These are phyloP conservation scores for Logfia minima DNA, from an alignment of 129 eudicot species.

Conservation along the genomic window DNA sequence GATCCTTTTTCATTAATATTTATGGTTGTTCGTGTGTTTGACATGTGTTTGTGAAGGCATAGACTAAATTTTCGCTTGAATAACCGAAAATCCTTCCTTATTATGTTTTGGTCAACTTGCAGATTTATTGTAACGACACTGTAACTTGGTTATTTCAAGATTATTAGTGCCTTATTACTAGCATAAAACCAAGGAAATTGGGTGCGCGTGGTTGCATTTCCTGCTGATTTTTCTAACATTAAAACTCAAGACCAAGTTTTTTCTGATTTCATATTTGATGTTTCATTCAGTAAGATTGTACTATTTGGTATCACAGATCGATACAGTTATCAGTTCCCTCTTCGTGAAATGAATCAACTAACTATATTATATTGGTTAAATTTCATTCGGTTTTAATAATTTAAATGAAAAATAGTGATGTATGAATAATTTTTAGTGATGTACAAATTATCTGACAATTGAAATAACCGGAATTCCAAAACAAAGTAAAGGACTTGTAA, in stretches of 20 bases:
- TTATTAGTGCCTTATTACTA: slow-evolving; percentile 11
- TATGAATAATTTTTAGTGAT: too few relatives aligned
- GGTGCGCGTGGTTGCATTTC: background rate
- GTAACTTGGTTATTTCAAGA: slow-evolving; percentile 19
- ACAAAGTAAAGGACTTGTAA: too few relatives aligned
- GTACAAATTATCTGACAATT: too few relatives aligned
- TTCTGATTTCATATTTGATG: background rate
- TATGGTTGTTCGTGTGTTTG: slow-evolving; percentile 39
- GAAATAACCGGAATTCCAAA: too few relatives aligned
- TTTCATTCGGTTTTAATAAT: too few relatives aligned
- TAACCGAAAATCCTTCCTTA: slow-evolving; percentile 28
- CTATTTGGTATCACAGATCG: too few relatives aligned
- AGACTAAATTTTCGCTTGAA: slow-evolving; percentile 32
- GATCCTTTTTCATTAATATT: slow-evolving; percentile 28
- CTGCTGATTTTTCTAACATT: background rate
- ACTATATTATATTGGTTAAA: too few relatives aligned
- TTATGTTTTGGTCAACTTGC: slow-evolving; percentile 26
- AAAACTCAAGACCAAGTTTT: background rate
- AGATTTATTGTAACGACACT: slow-evolving; percentile 21
- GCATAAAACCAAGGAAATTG: slow-evolving; percentile 2
- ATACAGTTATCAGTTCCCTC: too few relatives aligned
- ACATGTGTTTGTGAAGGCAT: slow-evolving; percentile 42
- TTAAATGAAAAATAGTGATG: too few relatives aligned
- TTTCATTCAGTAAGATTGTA: background rate
- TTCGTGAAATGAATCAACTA: too few relatives aligned